Percentiles rank a stretch among this genome's conserved stretches.
Evolutionary conservation across 2,329 filamentous ascomycete genomes (phyloP).

Genomic region (Tolypocladium ovalisporum): DNA sequence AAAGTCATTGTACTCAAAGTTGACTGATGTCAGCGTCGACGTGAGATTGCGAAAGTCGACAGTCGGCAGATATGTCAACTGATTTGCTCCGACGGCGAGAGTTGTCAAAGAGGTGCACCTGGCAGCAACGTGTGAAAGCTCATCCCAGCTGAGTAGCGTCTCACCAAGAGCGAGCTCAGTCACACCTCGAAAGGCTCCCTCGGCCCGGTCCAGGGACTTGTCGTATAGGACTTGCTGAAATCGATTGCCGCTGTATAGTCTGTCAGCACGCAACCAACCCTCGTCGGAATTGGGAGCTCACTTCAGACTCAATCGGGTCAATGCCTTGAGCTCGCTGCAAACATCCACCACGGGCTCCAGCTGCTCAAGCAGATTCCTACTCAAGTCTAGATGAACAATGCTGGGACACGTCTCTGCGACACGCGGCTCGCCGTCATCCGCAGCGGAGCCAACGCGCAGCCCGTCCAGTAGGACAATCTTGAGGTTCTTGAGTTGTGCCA

Average conservation of each 20-base stretch:
- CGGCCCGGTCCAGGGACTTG: constrained; percentile 17
- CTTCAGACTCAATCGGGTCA: constrained; percentile 63
- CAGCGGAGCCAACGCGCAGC: constrained; percentile 43
- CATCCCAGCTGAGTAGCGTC: constrained; percentile 54
- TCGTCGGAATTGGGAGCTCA: constrained; percentile 27
- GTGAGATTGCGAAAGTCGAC: constrained; percentile 29
- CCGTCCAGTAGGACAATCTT: constrained; percentile 75
- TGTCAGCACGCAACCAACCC: not conserved
- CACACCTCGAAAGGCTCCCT: constrained; percentile 36
- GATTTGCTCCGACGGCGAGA: constrained; percentile 46
- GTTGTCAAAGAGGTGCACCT: constrained; percentile 41
- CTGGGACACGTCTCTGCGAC: constrained; percentile 48
- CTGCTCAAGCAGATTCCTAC: constrained; percentile 66
- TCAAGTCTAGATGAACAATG: constrained; percentile 72
- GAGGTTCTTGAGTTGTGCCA: constrained; percentile 68
- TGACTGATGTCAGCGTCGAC: constrained; percentile 47
- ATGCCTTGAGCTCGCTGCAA: constrained; percentile 54
- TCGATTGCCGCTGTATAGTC: constrained; percentile 56
- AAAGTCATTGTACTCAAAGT: constrained; percentile 65
- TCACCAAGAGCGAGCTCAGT: constrained; percentile 55
- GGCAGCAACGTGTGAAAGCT: constrained; percentile 43
- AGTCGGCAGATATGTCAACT: constrained; percentile 39
- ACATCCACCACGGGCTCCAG: constrained; percentile 60
- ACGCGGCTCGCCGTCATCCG: constrained; percentile 17
- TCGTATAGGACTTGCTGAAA: constrained; percentile 36